Evolutionary conservation across 2,329 filamentous ascomycete species (phyloP), one percentile per base, ranked within the genome.

Genomic region (Leptographium flavum): DNA sequence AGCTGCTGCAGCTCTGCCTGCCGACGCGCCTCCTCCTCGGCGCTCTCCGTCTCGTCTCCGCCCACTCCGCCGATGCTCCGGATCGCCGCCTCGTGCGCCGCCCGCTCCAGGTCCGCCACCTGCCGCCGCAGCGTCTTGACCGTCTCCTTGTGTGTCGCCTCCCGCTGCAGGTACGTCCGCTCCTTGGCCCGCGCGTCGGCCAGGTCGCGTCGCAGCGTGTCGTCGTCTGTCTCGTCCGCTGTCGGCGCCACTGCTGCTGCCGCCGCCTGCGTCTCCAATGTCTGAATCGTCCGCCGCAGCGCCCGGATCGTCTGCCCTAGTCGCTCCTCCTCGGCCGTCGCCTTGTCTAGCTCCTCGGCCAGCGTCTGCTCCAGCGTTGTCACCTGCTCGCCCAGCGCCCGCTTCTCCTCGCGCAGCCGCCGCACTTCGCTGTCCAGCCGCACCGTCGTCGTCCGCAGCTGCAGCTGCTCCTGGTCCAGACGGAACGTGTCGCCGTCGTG

Each of bases 341-440:
- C 79, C 57, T 77, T 74, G 51, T 79, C 75, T 44, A 82, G 73
- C 56, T 85, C 81, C 13, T 72, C 66, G 45, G 82, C 74, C 2
- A 86, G 68, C 27, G 80, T 74, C 50, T 67, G 69, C 56, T 86
- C 80, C 4, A 83, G 61, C 1, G 68, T 63, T 35, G 73, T 64
- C 28, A 74, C 75, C 49, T 79, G 71, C 47, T 77, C 71, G 13
- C 65, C 48, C 32, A 83, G 61, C 1, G 66, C 58, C 45, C 67
- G 69, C 53, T 78, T 80, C 56, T 86, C 81, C 9, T 82, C 76
- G 43, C 68, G 74, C 15, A 84, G 63, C 13, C 78, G 69, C 36
- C 76, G 74, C 15, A 83, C 65, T 54, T 86, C 81, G 49, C 67
- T 71, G 50, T 86, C 81, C 17, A 84, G 68, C 54, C 78, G 81